These are phyloP conservation scores for Debaryomycetaceae sp. DNA, from an alignment of 1,139 yeast genomes.

Conservation along the genomic window DNA sequence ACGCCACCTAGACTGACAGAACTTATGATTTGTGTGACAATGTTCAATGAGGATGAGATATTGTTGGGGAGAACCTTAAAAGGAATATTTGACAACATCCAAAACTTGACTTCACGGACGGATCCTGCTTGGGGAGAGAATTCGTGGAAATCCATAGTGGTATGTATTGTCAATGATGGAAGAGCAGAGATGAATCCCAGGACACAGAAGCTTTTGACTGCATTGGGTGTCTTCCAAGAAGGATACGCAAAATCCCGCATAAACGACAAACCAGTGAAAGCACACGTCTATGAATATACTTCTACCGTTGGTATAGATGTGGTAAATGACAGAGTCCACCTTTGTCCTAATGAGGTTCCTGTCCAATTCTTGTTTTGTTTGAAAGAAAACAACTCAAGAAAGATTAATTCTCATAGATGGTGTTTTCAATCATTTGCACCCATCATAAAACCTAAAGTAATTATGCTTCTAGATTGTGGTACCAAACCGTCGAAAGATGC, in stretches of 20 bases:
- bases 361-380: constrained; percentile 74
- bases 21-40: constrained; percentile 69
- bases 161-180: constrained; percentile 75
- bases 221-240: constrained; percentile 76
- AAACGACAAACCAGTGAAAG: constrained; percentile 63
- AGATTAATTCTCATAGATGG: constrained; percentile 84
- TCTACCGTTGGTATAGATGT: constrained; percentile 71
- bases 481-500: constrained; percentile 72
- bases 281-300: constrained; percentile 79
- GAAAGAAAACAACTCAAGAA: constrained; percentile 70
- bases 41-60: constrained; percentile 79
- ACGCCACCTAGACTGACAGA: constrained; percentile 68
- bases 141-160: constrained; percentile 77
- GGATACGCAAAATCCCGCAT: constrained; percentile 79
- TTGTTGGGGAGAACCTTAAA: constrained; percentile 68
- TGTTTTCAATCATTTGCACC: constrained; percentile 79
- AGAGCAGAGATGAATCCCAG: constrained; percentile 65
- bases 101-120: constrained; percentile 53
- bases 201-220: constrained; percentile 61
- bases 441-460: constrained; percentile 63
- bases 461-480: constrained; percentile 75
- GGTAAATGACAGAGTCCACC: constrained; percentile 52
- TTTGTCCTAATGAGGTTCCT: constrained; percentile 61
- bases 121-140: constrained; percentile 76
- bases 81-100: constrained; percentile 73